Percentiles rank a stretch among this genome's conserved stretches.
Evolutionary conservation across 2,329 filamentous ascomycete genomes (phyloP).

Genomic region (Cercospora sojina): DNA sequence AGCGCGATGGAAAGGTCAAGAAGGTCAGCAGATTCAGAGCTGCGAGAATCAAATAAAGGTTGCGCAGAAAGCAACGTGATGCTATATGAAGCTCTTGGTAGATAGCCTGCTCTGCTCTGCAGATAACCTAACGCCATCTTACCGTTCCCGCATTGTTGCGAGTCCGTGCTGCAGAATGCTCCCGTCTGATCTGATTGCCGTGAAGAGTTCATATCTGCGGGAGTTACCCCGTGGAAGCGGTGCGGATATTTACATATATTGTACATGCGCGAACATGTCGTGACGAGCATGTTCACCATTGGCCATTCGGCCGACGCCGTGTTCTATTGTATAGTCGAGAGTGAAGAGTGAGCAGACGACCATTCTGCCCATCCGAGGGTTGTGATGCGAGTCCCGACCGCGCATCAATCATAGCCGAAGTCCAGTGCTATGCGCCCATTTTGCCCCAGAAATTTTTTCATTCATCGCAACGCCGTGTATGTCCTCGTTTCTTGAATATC

Average conservation of each 20-base stretch:
- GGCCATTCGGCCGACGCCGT: constrained; percentile 1
- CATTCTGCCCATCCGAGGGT: constrained; percentile 3
- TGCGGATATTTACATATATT: constrained; percentile 17
- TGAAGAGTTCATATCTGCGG: neutral
- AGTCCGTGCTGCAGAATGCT: neutral
- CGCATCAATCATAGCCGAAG: constrained; percentile 5
- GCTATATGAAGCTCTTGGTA: neutral
- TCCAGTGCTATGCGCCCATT: constrained; percentile 1
- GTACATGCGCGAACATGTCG: constrained; percentile 11
- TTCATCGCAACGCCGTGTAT: neutral
- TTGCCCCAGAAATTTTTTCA: constrained; percentile 7
- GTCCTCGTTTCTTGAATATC: constrained; percentile 9
- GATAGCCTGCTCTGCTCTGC: neutral
- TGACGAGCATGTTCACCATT: neutral
- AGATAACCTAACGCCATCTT: neutral
- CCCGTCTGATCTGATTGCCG: neutral
- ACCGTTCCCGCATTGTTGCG: neutral
- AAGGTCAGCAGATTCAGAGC: constrained; percentile 43
- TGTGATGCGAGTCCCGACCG: constrained; percentile 1
- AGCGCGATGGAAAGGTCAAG: constrained; percentile 39
- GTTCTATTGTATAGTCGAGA: constrained; percentile 10
- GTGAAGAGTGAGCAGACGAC: constrained; percentile 14
- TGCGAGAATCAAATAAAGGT: constrained; percentile 33
- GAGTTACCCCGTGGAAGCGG: neutral
- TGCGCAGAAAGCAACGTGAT: neutral